These are phyloP conservation scores for Penicillium steckii DNA, from an alignment of 495 filamentous ascomycete species.

Conservation along the genomic window DNA sequence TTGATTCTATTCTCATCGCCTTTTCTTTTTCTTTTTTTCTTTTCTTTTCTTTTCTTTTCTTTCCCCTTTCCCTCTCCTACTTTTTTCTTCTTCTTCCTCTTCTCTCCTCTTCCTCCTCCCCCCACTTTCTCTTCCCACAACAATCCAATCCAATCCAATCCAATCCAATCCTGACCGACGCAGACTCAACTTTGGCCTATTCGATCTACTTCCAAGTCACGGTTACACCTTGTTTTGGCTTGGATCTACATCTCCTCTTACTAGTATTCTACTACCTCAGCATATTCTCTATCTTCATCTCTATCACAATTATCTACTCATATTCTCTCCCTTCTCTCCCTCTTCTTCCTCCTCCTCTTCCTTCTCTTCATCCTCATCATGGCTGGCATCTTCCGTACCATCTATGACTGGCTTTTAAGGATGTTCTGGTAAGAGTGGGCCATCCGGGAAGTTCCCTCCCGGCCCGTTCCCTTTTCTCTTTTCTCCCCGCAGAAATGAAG, in stretches of 20 bases:
- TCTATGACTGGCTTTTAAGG: conserved; percentile 98
- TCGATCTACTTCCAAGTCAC: no score
- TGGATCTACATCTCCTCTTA: background rate
- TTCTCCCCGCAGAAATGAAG: conserved; percentile 22
- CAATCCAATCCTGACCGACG: background rate
- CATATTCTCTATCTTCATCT: no score
- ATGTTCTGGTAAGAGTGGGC: conserved; percentile 88
- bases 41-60: background rate
- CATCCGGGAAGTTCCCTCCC: conserved; percentile 23
- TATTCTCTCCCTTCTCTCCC: background rate
- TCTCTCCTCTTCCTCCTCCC: background rate
- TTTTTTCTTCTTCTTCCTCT: background rate
- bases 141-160: background rate
- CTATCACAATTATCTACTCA: background rate
- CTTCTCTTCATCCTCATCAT: conserved; percentile 44
- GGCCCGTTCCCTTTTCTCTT: conserved; percentile 33
- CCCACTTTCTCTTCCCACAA: background rate
- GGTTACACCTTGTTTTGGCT: no score
- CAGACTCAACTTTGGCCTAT: background rate
- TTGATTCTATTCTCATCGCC: background rate
- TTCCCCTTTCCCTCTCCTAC: background rate
- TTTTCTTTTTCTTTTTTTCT: background rate
- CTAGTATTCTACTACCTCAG: no score
- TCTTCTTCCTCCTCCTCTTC: no score
- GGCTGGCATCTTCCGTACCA: conserved; percentile 84